Evolutionary conservation across 176 grass and related monocot genomes (phyloP).

Genomic region (Saccharum spontaneum): DNA sequence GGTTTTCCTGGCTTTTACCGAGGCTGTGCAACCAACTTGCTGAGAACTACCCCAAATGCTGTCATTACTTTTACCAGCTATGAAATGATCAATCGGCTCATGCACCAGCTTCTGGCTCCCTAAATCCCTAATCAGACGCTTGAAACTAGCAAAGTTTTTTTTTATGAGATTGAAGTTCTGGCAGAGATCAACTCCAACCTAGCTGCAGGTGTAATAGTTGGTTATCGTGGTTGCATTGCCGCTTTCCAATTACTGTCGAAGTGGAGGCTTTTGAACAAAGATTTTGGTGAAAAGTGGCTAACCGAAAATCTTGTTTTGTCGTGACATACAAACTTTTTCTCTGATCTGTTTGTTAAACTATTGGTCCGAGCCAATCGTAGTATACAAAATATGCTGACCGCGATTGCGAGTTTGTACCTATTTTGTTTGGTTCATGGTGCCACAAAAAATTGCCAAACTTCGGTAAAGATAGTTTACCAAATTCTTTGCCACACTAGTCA

Average conservation of each 20-base stretch:
- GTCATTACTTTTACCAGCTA: constrained; percentile 89
- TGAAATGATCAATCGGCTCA: constrained; percentile 73
- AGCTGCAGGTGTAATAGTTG: neutral
- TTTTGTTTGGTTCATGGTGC: too few species aligned
- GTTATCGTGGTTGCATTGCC: constrained; percentile 20
- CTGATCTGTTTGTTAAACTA: constrained; percentile 3
- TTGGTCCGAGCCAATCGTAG: neutral
- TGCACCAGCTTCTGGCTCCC: constrained; percentile 48
- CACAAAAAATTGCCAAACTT: neutral
- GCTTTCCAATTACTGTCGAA: constrained; percentile 16
- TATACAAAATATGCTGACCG: too few species aligned
- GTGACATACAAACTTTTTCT: neutral
- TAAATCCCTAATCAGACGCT: constrained; percentile 18
- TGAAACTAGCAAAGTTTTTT: neutral
- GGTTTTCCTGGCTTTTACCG: constrained; percentile 77
- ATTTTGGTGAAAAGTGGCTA: constrained; percentile 24
- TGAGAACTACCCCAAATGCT: constrained; percentile 81
- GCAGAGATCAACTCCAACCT: neutral
- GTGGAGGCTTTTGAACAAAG: constrained; percentile 21
- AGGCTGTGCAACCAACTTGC: constrained; percentile 75
- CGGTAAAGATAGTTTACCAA: too few species aligned
- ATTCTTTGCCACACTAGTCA: neutral
- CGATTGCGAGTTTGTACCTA: too few species aligned
- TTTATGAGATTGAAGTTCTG: neutral
- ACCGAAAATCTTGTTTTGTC: neutral